Conservation (phyloP, 495 filamentous ascomycete genomes). For the Aspergillus cavernicola region DNA sequence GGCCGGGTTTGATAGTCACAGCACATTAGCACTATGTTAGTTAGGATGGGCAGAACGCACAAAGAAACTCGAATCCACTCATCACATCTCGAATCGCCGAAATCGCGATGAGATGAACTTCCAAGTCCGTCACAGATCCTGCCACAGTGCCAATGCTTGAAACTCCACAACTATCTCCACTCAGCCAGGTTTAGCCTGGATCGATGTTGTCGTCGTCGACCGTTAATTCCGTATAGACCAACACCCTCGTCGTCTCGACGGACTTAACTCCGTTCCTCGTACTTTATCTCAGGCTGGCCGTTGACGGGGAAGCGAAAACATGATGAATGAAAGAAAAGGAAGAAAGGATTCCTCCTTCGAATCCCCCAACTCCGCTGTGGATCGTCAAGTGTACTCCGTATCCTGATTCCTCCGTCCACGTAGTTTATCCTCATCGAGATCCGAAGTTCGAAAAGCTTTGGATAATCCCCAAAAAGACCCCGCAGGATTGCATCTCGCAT, state of each 20-base stretch:
- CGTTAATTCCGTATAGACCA: too few relatives aligned
- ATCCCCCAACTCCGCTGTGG: neutral
- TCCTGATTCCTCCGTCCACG: neutral
- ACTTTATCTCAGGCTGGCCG: too few relatives aligned
- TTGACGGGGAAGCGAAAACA: neutral
- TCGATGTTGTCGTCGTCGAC: too few relatives aligned
- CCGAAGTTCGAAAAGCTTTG: too few relatives aligned
- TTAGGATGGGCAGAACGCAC: neutral
- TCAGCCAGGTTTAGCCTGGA: neutral
- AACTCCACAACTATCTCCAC: neutral
- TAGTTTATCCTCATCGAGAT: neutral
- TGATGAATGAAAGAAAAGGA: neutral
- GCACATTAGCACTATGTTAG: neutral
- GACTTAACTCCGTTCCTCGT: too few relatives aligned
- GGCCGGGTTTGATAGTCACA: neutral
- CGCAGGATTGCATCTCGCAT: neutral
- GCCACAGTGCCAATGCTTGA: neutral
- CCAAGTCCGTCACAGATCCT: neutral
- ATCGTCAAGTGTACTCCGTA: neutral
- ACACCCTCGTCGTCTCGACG: too few relatives aligned
- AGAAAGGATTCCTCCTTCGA: neutral
- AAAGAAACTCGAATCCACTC: constrained; percentile 4
- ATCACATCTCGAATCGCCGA: constrained; percentile 6
- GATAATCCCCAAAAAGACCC: neutral
- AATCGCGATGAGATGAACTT: neutral